Conservation (phyloP, 768 basidiomycete genomes). For the Suillus subalutaceus region DNA sequence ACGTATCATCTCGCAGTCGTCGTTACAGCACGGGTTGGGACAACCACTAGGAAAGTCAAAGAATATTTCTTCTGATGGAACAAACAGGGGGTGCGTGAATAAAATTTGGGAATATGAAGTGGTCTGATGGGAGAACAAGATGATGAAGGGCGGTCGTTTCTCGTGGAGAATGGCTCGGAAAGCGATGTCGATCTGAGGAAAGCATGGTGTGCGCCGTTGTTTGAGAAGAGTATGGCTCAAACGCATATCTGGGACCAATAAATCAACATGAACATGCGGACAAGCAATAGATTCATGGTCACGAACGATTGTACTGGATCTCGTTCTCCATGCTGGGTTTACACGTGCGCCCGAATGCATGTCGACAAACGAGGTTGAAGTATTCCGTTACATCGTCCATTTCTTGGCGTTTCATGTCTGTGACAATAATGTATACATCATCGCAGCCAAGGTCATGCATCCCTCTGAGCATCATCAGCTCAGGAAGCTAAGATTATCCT, state of each 20-base stretch:
- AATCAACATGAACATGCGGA: conserved; percentile 12
- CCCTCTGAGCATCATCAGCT: conserved; percentile 76
- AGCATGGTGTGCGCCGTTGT: conserved; percentile 75
- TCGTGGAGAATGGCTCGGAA: conserved; percentile 77
- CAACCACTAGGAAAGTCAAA: conserved; percentile 81
- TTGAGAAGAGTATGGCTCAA: conserved; percentile 66
- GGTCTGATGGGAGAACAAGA: conserved; percentile 79
- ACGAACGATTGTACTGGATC: conserved; percentile 74
- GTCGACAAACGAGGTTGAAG: conserved; percentile 71
- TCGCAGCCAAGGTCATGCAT: conserved; percentile 84
- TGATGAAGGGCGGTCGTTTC: conserved; percentile 74
- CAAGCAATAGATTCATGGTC: conserved; percentile 9
- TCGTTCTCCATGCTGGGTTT: conserved; percentile 68
- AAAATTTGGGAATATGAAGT: conserved; percentile 83
- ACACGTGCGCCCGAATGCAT: conserved; percentile 59
- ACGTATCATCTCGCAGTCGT: conserved; percentile 83
- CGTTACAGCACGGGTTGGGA: conserved; percentile 76
- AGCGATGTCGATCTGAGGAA: conserved; percentile 80
- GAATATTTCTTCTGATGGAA: conserved; percentile 73
- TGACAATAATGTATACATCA: conserved; percentile 78
- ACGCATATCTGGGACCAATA: conserved; percentile 54
- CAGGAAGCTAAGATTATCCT: conserved; percentile 56
- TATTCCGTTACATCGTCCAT: conserved; percentile 83
- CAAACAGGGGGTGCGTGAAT: conserved; percentile 72
- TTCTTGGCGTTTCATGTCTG: conserved; percentile 76